These are phyloP conservation scores for Capsaspora owczarzaki DNA, from an alignment of 78 protist species.

Conservation along the genomic window DNA sequence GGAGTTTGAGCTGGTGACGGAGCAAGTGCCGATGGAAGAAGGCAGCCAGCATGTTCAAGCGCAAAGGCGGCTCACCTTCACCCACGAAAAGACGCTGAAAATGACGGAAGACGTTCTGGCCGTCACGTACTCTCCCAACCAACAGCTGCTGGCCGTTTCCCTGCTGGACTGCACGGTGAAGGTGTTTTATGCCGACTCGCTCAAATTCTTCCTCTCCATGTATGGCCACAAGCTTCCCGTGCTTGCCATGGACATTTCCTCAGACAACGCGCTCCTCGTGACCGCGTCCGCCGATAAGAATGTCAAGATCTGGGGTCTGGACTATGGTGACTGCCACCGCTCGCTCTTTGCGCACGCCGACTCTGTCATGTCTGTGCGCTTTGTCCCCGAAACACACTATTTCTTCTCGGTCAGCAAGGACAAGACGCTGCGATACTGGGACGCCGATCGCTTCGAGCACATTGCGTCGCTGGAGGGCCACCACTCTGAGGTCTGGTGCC, in stretches of 20 bases:
- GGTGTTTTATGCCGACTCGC: conserved; percentile 68
- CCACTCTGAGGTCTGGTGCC: conserved; percentile 60
- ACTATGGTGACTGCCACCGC: conserved; percentile 32
- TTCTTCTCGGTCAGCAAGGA: conserved; percentile 71
- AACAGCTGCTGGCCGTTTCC: conserved; percentile 59
- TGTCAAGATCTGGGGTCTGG: conserved; percentile 75
- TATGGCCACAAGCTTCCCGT: conserved; percentile 97
- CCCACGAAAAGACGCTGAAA: conserved; percentile 36
- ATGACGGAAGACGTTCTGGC: conserved; percentile 76
- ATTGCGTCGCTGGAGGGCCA: conserved; percentile 63
- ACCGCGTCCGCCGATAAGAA: conserved; percentile 93
- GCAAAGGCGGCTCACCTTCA: conserved; percentile 30
- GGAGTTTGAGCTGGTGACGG: conserved; percentile 71
- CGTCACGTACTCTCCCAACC: conserved; percentile 38
- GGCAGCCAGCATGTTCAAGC: too few relatives aligned
- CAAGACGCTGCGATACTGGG: conserved; percentile 58
- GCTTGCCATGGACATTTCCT: conserved; percentile 56
- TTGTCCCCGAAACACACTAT: conserved; percentile 85
- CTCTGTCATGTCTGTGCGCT: conserved; percentile 54
- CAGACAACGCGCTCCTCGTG: conserved; percentile 71
- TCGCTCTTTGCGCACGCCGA: conserved; percentile 88
- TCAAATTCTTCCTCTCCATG: conserved; percentile 79
- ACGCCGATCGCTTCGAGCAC: conserved; percentile 55
- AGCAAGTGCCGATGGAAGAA: background rate
- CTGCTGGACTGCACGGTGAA: conserved; percentile 82